Evolutionary conservation across 257 asterid species (phyloP).

Genomic region (Lithospermum erythrorhizon): DNA sequence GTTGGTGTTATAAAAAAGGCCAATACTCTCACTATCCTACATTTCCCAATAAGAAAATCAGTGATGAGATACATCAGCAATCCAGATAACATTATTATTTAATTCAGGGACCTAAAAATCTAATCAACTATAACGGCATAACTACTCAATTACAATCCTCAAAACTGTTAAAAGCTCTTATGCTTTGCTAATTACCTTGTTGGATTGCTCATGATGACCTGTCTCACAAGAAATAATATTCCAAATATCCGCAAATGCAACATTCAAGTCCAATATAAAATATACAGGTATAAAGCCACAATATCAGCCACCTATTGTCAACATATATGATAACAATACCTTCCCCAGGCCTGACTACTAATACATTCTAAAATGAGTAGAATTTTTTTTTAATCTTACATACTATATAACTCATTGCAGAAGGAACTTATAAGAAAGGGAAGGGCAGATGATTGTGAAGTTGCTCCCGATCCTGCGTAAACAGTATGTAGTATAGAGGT

Average conservation of each 20-base stretch:
- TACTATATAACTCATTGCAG: neutral
- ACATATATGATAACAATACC: neutral
- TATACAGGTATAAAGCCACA: neutral
- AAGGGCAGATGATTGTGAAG: neutral
- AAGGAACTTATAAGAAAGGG: neutral
- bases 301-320: neutral
- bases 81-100: neutral
- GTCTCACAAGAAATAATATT: neutral
- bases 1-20: conserved; percentile 5
- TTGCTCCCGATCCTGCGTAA: neutral
- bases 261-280: neutral
- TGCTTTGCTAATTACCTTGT: neutral
- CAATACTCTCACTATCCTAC: conserved; percentile 4
- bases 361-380: neutral
- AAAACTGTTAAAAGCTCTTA: neutral
- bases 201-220: neutral
- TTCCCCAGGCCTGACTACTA: neutral
- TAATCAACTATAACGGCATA: neutral
- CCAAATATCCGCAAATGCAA: neutral
- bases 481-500: conserved; percentile 1
- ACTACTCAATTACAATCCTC: neutral
- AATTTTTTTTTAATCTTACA: neutral
- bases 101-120: neutral
- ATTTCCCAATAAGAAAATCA: conserved; percentile 4
- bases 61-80: conserved; percentile 1